Percentiles rank a stretch among this genome's conserved stretches.
Conservation (phyloP, 2,329 filamentous ascomycete species). For the Diaporthe sp. region DNA sequence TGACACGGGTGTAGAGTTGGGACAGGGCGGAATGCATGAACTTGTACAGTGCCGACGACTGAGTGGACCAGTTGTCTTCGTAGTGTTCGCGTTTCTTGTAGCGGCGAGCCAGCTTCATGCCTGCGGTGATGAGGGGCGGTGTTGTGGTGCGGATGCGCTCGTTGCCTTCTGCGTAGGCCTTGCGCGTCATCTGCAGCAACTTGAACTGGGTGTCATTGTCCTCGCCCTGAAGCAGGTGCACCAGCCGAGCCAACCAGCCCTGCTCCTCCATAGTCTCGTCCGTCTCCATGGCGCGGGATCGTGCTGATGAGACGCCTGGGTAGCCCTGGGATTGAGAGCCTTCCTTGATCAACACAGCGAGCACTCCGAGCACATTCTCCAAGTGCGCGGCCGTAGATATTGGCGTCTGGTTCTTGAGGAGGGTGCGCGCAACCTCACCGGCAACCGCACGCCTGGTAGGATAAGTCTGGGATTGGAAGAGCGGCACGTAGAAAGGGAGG, state of each 20-base stretch:
- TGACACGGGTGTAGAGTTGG: constrained; percentile 87
- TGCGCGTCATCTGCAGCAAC: constrained; percentile 87
- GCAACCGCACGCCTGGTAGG: constrained; percentile 91
- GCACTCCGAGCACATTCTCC: constrained; percentile 87
- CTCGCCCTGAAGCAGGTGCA: constrained; percentile 85
- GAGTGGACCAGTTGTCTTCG: constrained; percentile 71
- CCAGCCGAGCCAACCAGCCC: constrained; percentile 92
- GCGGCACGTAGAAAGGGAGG: constrained; percentile 89
- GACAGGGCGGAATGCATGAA: constrained; percentile 93
- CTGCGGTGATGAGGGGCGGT: constrained; percentile 88
- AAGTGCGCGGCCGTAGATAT: constrained; percentile 84
- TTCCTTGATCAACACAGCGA: constrained; percentile 94
- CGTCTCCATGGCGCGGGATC: constrained; percentile 80
- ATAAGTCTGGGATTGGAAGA: constrained; percentile 92
- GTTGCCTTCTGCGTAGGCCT: constrained; percentile 90
- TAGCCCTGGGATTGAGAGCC: constrained; percentile 90
- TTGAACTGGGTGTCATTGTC: constrained; percentile 96
- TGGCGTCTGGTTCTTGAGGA: constrained; percentile 84
- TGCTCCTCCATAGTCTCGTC: constrained; percentile 99
- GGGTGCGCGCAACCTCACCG: constrained; percentile 83
- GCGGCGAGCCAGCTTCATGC: constrained; percentile 87
- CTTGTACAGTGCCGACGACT: constrained; percentile 85
- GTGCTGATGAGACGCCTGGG: constrained; percentile 81
- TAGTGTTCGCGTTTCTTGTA: constrained; percentile 93
- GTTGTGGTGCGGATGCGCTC: constrained; percentile 97